phyloP scores from a whole-genome alignment of 1,139 yeast genomes.

The Lodderomyces margitis region DNA sequence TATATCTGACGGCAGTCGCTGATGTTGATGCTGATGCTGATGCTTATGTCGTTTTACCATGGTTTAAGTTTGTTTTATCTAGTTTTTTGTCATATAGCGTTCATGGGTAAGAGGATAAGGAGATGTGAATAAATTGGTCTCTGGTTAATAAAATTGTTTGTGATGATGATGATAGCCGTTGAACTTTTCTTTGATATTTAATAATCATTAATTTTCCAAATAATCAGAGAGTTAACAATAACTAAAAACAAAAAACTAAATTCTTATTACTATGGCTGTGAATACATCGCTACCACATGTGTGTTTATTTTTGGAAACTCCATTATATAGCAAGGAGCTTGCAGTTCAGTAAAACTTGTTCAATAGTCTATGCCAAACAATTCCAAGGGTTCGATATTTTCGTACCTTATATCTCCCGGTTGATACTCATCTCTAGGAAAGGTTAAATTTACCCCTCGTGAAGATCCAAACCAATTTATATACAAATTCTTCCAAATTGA shows the following conservation, averaged over 20 bases:
- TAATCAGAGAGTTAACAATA: too few species aligned
- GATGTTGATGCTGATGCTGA: neutral
- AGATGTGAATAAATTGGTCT: neutral
- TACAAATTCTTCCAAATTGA: conserved; percentile 39
- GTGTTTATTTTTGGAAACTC: too few species aligned
- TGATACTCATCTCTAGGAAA: conserved; percentile 34
- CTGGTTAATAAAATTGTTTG: too few species aligned
- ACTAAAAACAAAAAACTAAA: neutral
- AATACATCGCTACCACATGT: neutral
- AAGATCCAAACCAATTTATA: conserved; percentile 48
- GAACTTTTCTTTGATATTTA: neutral
- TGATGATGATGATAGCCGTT: neutral
- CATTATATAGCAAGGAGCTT: too few species aligned
- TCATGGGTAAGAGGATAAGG: neutral
- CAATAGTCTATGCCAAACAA: conserved; percentile 8
- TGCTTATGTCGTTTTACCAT: neutral
- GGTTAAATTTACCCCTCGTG: conserved; percentile 44
- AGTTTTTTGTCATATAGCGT: neutral
- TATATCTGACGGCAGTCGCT: neutral
- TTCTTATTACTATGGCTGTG: neutral
- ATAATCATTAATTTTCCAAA: neutral
- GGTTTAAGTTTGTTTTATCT: neutral
- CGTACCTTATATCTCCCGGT: conserved; percentile 46
- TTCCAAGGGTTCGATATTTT: conserved; percentile 21
- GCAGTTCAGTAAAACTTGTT: neutral